Base-by-base conservation (phyloP, 2,329 filamentous ascomycete genomes). In the Gremmenia infestans region DNA sequence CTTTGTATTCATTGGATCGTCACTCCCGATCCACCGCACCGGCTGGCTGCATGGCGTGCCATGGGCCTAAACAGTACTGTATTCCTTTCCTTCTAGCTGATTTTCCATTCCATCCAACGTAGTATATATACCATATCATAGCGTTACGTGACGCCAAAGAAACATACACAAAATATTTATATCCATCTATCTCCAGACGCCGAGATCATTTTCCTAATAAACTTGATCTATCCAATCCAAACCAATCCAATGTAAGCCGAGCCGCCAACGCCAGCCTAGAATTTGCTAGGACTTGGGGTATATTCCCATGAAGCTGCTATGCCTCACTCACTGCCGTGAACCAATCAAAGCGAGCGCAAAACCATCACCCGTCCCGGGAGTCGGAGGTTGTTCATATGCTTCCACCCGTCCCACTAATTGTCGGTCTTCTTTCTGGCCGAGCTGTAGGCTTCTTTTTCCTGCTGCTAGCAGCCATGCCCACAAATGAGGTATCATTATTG, bases 401-500 rank as follows among this genome's bases (percentile, higher is more conserved):
- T 12, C 42, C 11, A 19, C 42, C 42, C 19, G 42, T 45, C 28
- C 28, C 28, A 32, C 37, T 17, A 15, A 40, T 17, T 40, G 12
- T 15, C 37, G 5, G 55, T 46, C 28, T 49, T 55, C 50, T 60
- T 59, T 23, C 50, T 49, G 5, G 39, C 6, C 2, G 48, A 50
- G 4, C 54, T 11, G 19, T 37, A 11, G 48, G 17, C 52, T 60
- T 65, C 55, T 58, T 64, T 42, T 60, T 61, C 36, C 61, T 50
- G 52, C 46, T 50, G 48, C 28, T 32, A 32, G 60, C 40, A 9
- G 52, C 56, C 63, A 66, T 66, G n/a, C 65, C 64, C 0, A 64
- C 60, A 36, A 66, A 67, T 4, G 59, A 50, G 5, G 49, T 52
- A 55, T 68, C 61, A 49, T 67, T 63, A 32, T 50, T 55, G 12